phyloP scores from a whole-genome alignment of 306 rosid genomes.

The Citrullus colocynthis region DNA sequence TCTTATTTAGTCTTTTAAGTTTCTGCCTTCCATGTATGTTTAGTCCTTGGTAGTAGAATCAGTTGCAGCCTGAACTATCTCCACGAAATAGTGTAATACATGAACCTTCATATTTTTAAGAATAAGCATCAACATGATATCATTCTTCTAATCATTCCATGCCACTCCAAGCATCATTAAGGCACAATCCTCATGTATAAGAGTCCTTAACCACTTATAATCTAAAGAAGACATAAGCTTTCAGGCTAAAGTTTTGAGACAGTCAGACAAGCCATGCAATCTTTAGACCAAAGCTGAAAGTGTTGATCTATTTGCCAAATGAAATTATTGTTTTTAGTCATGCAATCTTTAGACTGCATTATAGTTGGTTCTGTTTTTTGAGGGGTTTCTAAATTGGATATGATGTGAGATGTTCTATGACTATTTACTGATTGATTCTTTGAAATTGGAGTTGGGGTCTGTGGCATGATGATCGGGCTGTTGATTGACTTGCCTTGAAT shows the following conservation, averaged over 20 bases:
- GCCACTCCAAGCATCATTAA: neutral
- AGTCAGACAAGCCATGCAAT: neutral
- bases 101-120: neutral
- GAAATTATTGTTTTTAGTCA: neutral
- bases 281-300: neutral
- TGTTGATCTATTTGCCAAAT: neutral
- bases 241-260: neutral
- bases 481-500: slow-evolving; percentile 57
- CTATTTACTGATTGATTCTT: slow-evolving; percentile 71
- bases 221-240: neutral
- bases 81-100: neutral
- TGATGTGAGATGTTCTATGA: slow-evolving; percentile 51
- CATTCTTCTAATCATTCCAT: neutral
- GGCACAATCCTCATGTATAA: neutral
- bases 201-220: neutral
- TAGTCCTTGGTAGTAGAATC: neutral
- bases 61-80: neutral
- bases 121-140: neutral
- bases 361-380: neutral
- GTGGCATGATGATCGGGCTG: slow-evolving; percentile 56
- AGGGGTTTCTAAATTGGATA: neutral
- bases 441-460: slow-evolving; percentile 98
- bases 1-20: neutral
- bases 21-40: neutral
- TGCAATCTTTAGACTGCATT: neutral